Evolutionary conservation across 2,329 filamentous ascomycete species (phyloP).

Genomic region (Diaporthe nobilis): DNA sequence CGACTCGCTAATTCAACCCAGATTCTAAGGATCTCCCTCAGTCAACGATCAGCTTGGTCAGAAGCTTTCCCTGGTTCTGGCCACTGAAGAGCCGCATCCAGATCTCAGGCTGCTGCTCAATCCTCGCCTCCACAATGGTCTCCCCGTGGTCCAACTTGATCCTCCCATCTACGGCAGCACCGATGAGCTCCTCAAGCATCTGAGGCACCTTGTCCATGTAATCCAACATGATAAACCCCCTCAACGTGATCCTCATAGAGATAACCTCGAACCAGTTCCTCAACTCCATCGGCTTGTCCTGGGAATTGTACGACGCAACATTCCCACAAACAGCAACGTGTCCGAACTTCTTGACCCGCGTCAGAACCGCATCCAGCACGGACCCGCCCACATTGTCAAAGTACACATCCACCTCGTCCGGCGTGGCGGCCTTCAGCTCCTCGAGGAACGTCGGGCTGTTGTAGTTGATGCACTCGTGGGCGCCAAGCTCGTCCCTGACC

Average conservation of each 20-base stretch:
- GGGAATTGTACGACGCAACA: constrained; percentile 57
- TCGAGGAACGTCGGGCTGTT: constrained; percentile 61
- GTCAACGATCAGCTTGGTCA: constrained; percentile 44
- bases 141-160: constrained; percentile 46
- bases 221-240: constrained; percentile 60
- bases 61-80: constrained; percentile 48
- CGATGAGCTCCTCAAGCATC: constrained; percentile 47
- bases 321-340: constrained; percentile 59
- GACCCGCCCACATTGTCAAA: constrained; percentile 66
- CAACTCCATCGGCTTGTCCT: constrained; percentile 49
- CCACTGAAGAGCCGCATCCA: constrained; percentile 49
- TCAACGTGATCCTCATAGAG: constrained; percentile 56
- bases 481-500: constrained; percentile 62
- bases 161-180: constrained; percentile 46
- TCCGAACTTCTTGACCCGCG: constrained; percentile 56
- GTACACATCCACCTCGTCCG: constrained; percentile 65
- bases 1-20: not conserved
- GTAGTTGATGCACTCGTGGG: constrained; percentile 69
- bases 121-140: constrained; percentile 47
- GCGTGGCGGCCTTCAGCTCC: constrained; percentile 61
- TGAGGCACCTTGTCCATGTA: constrained; percentile 49
- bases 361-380: constrained; percentile 61
- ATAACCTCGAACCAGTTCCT: constrained; percentile 61
- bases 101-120: constrained; percentile 49
- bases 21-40: not conserved